Percentiles rank a stretch among this genome's conserved stretches.
Evolutionary conservation across 805 yeast species (phyloP).

Genomic region (Hanseniaspora taiwanica): DNA sequence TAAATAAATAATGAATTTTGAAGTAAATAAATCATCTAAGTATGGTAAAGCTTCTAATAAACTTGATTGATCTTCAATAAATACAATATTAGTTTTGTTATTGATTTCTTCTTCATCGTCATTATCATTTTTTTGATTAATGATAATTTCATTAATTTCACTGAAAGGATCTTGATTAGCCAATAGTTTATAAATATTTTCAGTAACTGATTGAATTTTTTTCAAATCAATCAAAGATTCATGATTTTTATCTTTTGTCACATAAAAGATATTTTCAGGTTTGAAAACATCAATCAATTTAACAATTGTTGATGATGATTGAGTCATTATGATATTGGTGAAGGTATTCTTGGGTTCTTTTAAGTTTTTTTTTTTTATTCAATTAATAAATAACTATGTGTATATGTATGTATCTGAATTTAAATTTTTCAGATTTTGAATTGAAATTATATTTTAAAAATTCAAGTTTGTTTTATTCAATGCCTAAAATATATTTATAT

Average conservation of each 20-base stretch:
- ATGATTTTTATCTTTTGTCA: conserved; percentile 4
- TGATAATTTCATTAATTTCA: conserved; percentile 4
- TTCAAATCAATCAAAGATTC: neutral
- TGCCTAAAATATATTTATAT: too few species aligned
- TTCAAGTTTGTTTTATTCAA: too few species aligned
- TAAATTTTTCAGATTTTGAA: too few species aligned
- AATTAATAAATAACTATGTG: too few species aligned
- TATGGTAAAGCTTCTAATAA: conserved; percentile 6
- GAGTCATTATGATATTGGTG: neutral
- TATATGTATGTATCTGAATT: too few species aligned
- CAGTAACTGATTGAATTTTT: conserved; percentile 4
- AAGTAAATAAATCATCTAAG: conserved; percentile 1
- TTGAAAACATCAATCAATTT: conserved; percentile 2
- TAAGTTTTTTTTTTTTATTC: too few species aligned
- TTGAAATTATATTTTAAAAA: too few species aligned
- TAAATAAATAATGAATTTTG: conserved; percentile 5
- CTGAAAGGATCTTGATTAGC: conserved; percentile 22
- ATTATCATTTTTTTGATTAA: neutral
- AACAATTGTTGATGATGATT: neutral
- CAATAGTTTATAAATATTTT: conserved; percentile 13
- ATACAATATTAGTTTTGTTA: conserved; percentile 1
- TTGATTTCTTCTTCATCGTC: neutral
- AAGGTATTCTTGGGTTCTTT: too few species aligned
- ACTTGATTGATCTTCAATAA: conserved; percentile 4
- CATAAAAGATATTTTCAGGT: conserved; percentile 3